Evolutionary conservation across 257 asterid genomes (phyloP).

Genomic region (Cynanchum wilfordii): DNA sequence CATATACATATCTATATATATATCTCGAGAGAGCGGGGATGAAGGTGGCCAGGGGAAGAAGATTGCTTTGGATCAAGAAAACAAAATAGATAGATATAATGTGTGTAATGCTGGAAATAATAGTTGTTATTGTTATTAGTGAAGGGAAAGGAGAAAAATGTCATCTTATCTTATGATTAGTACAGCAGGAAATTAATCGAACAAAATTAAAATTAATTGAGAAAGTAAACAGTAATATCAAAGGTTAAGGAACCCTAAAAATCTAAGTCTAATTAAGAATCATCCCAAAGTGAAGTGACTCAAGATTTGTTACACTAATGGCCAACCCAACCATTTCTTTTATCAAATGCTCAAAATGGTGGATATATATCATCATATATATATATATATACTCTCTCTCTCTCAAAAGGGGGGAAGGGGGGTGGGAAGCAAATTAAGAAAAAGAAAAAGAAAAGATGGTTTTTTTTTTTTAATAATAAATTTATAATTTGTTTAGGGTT

Average conservation of each 20-base stretch:
- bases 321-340: conserved; percentile 4
- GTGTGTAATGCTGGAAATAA: no score
- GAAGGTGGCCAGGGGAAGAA: no score
- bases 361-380: background rate
- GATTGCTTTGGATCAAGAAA: no score
- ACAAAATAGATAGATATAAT: no score
- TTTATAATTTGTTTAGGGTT: conserved; percentile 23
- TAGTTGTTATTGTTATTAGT: no score
- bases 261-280: conserved; percentile 2
- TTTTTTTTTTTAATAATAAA: no score
- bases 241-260: conserved; percentile 15
- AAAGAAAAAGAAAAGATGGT: background rate
- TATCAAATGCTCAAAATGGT: conserved; percentile 9
- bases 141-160: no score
- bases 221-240: background rate
- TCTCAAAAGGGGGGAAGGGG: no score
- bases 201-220: background rate
- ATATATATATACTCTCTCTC: no score
- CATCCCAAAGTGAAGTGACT: background rate
- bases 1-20: no score
- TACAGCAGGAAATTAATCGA: background rate
- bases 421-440: background rate
- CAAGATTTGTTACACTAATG: conserved; percentile 13
- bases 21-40: no score
- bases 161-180: background rate